phyloP scores from a whole-genome alignment of 176 grass and related monocot species.

The Avena eriantha region DNA sequence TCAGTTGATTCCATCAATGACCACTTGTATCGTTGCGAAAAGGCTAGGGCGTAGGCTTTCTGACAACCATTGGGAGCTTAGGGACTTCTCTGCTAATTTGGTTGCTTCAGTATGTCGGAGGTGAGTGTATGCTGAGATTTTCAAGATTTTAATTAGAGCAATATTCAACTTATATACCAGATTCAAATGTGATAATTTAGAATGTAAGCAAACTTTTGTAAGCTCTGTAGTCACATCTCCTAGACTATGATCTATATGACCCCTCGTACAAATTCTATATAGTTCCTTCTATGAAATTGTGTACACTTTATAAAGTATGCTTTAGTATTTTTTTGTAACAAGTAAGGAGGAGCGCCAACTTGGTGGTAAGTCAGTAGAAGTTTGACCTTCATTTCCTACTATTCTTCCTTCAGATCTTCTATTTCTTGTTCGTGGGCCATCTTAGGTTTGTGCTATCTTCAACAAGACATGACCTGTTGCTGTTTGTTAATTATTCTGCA shows the following conservation, averaged over 20 bases:
- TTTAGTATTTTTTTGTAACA: neutral
- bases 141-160: neutral
- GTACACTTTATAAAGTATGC: neutral
- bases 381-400: conserved; percentile 1
- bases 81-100: conserved; percentile 91
- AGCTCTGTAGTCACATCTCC: neutral
- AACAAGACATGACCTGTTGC: neutral
- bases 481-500: neutral
- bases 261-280: neutral
- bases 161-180: neutral
- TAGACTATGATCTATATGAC: neutral
- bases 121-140: conserved; percentile 47
- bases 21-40: conserved; percentile 88
- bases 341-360: neutral
- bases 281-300: neutral
- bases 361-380: neutral
- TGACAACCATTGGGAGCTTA: conserved; percentile 94
- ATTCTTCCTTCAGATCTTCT: neutral
- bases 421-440: conserved; percentile 18
- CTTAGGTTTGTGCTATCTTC: neutral
- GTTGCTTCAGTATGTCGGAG: conserved; percentile 83
- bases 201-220: neutral
- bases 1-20: conserved; percentile 94
- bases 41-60: conserved; percentile 74
- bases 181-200: neutral